These are phyloP conservation scores for Neoarthrinium moseri DNA, from an alignment of 2,329 filamentous ascomycete genomes.

Conservation along the genomic window DNA sequence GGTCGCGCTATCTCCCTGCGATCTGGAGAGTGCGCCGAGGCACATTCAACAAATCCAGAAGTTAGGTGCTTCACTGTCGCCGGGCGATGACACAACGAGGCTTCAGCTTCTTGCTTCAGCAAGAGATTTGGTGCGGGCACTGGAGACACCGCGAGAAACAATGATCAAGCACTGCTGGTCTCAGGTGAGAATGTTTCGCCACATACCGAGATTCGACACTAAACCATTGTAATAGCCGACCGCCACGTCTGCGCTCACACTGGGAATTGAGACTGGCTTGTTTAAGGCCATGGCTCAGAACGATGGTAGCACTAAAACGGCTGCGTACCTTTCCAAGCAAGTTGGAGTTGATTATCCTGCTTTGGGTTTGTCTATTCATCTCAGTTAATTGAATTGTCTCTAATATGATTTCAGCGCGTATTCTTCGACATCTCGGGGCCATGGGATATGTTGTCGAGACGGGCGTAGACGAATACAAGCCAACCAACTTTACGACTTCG, in stretches of 20 bases:
- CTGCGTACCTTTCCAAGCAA: constrained; percentile 25
- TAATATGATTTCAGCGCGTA: too few species aligned
- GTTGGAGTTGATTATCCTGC: constrained; percentile 19
- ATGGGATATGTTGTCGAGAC: constrained; percentile 39
- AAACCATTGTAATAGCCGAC: not conserved
- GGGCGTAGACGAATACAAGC: constrained; percentile 32
- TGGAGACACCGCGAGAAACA: constrained; percentile 46
- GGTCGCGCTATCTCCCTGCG: not conserved
- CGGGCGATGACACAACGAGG: not conserved
- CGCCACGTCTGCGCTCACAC: not conserved
- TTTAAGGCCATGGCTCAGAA: constrained; percentile 31
- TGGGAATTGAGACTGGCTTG: constrained; percentile 32
- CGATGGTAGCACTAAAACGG: constrained; percentile 26
- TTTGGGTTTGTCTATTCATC: constrained; percentile 26
- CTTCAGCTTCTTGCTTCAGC: constrained; percentile 22
- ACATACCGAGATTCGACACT: too few species aligned
- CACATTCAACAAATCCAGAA: not conserved
- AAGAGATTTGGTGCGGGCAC: constrained; percentile 27
- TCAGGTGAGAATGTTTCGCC: constrained; percentile 28
- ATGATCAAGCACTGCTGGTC: constrained; percentile 46
- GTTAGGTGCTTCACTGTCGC: not conserved
- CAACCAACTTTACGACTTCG: constrained; percentile 36
- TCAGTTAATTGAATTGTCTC: too few species aligned
- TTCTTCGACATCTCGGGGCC: constrained; percentile 33
- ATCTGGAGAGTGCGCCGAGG: not conserved